These are phyloP conservation scores for Physcomitrellopsis africana DNA, from an alignment of 225 moss, liverwort and hornwort species.

Conservation along the genomic window DNA sequence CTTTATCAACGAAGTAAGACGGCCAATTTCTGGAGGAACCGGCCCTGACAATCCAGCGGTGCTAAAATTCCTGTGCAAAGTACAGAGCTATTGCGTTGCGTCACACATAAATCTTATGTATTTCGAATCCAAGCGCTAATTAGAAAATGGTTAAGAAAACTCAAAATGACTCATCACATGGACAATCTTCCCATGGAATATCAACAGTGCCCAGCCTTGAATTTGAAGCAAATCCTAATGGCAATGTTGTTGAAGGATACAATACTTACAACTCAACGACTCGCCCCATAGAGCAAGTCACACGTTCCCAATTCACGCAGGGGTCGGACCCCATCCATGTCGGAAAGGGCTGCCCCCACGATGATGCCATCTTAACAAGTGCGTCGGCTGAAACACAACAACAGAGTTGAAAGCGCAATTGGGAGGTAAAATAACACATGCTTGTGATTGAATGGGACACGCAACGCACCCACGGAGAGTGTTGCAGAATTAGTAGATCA, in stretches of 20 bases:
- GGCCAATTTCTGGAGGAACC: constrained; percentile 43
- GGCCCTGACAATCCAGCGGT: constrained; percentile 40
- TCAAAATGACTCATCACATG: not conserved
- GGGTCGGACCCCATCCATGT: constrained; percentile 54
- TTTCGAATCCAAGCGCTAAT: not conserved
- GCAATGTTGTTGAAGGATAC: not conserved
- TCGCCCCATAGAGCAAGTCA: constrained; percentile 38
- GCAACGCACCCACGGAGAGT: too few species aligned
- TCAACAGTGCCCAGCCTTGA: not conserved
- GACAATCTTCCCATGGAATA: not conserved
- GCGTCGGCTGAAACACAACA: constrained; percentile 35
- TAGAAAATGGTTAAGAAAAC: not conserved
- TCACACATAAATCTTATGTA: not conserved
- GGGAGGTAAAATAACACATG: too few species aligned
- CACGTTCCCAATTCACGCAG: constrained; percentile 52
- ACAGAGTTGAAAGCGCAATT: not conserved
- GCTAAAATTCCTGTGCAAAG: constrained; percentile 45
- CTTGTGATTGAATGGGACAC: too few species aligned
- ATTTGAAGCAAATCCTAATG: not conserved
- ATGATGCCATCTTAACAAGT: constrained; percentile 45
- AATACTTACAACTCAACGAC: constrained; percentile 46
- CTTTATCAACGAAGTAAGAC: constrained; percentile 32
- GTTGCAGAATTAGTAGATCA: too few species aligned
- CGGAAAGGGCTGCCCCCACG: constrained; percentile 45
- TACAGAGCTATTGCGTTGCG: not conserved